phyloP scores from a whole-genome alignment of 345 rosid genomes.

The Kandelia obovata region DNA sequence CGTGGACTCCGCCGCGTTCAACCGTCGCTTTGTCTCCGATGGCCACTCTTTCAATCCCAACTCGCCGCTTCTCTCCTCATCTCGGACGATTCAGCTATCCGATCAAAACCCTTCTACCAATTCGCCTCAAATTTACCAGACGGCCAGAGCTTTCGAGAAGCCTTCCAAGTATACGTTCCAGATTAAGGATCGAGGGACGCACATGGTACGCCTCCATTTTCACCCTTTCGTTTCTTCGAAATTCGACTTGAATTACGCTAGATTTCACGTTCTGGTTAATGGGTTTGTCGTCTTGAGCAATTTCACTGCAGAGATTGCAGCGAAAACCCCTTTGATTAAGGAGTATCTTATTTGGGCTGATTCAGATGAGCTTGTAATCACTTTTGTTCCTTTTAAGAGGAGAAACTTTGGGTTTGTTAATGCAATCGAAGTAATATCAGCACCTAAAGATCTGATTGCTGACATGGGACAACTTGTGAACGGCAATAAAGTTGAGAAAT shows the following conservation, averaged over 20 bases:
- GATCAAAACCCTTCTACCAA: slow-evolving; percentile 26
- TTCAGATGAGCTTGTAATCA: slow-evolving; percentile 44
- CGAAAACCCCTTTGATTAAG: slow-evolving; percentile 38
- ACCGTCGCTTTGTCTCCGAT: slow-evolving; percentile 61
- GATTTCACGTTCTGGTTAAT: slow-evolving; percentile 73
- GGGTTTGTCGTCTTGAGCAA: slow-evolving; percentile 63
- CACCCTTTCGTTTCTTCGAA: slow-evolving; percentile 42
- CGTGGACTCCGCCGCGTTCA: slow-evolving; percentile 47
- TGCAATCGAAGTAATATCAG: slow-evolving; percentile 86
- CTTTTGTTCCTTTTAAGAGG: slow-evolving; percentile 47
- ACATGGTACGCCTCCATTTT: slow-evolving; percentile 80
- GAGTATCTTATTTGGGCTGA: slow-evolving; percentile 62
- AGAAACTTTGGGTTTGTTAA: slow-evolving; percentile 64
- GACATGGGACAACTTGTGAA: slow-evolving; percentile 47
- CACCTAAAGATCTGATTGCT: slow-evolving; percentile 73
- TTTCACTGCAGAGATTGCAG: slow-evolving; percentile 35
- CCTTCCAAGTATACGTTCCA: slow-evolving; percentile 62
- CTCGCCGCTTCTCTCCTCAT: slow-evolving; percentile 33
- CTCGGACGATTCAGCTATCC: slow-evolving; percentile 31
- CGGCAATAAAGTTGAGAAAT: slow-evolving; percentile 34
- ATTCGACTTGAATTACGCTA: slow-evolving; percentile 35
- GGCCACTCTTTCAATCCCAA: slow-evolving; percentile 23
- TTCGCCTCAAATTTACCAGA: slow-evolving; percentile 48
- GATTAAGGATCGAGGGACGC: slow-evolving; percentile 57
- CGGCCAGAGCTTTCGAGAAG: slow-evolving; percentile 61